Conservation (phyloP, 2,329 filamentous ascomycete genomes). For the Phialocephala sp. region DNA sequence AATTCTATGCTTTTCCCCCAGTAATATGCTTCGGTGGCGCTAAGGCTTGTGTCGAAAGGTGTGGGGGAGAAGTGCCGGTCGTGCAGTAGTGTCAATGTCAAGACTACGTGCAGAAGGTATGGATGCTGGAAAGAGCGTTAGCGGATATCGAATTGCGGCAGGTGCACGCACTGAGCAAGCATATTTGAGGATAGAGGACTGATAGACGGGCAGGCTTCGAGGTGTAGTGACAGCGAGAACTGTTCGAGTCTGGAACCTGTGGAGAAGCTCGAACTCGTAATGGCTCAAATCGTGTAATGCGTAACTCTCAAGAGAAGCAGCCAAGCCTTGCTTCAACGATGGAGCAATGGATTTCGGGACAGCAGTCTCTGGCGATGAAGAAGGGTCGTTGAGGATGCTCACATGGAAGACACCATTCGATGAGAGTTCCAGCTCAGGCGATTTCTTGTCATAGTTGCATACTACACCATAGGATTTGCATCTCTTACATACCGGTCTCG, state of each 20-base stretch:
- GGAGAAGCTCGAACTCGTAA: slow-evolving; percentile 34
- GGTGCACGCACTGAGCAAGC: slow-evolving; percentile 46
- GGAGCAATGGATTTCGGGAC: slow-evolving; percentile 3
- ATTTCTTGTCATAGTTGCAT: slow-evolving; percentile 51
- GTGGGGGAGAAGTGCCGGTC: slow-evolving; percentile 49
- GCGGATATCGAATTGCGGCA: neutral
- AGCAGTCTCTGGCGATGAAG: neutral
- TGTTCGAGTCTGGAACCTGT: slow-evolving; percentile 51
- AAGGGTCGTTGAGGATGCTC: neutral
- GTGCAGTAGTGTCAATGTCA: slow-evolving; percentile 59
- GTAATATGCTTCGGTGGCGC: slow-evolving; percentile 50
- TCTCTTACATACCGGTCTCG: slow-evolving; percentile 53
- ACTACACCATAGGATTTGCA: slow-evolving; percentile 54
- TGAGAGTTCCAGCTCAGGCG: slow-evolving; percentile 41
- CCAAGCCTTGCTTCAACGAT: slow-evolving; percentile 4
- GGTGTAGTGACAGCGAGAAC: slow-evolving; percentile 48
- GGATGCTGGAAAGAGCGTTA: slow-evolving; percentile 23
- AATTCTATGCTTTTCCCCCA: slow-evolving; percentile 53
- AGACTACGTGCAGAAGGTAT: slow-evolving; percentile 57
- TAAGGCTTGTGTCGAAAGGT: slow-evolving; percentile 26
- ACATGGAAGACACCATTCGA: neutral
- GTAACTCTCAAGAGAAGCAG: neutral
- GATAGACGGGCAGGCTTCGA: slow-evolving; percentile 43
- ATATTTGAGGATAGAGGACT: slow-evolving; percentile 46
- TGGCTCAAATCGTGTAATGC: neutral